Percentiles rank a stretch among this genome's conserved stretches.
phyloP scores from a whole-genome alignment of 805 yeast genomes.

The Cyberlindnera xylosilytica region DNA sequence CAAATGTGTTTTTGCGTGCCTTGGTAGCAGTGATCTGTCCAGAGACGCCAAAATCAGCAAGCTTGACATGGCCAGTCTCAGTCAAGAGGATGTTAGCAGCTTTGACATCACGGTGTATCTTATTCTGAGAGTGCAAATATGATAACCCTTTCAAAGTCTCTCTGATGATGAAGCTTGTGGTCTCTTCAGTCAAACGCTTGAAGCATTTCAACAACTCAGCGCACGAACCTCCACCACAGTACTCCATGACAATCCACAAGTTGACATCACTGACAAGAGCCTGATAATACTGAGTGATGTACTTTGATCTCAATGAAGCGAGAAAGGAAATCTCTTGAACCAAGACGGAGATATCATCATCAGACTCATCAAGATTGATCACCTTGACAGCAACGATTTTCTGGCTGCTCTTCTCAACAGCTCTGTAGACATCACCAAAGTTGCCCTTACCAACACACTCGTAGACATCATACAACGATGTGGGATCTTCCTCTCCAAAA shows the following conservation, averaged over 20 bases:
- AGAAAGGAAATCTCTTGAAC: slow-evolving; percentile 78
- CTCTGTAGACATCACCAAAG: slow-evolving; percentile 83
- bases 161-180: slow-evolving; percentile 57
- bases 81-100: slow-evolving; percentile 85
- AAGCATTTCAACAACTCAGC: slow-evolving; percentile 62
- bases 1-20: slow-evolving; percentile 68
- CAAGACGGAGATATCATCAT: slow-evolving; percentile 68
- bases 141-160: slow-evolving; percentile 68
- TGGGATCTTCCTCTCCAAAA: background rate
- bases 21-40: slow-evolving; percentile 71
- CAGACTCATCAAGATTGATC: slow-evolving; percentile 73
- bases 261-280: slow-evolving; percentile 62
- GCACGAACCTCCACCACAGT: slow-evolving; percentile 93
- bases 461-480: slow-evolving; percentile 32
- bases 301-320: slow-evolving; percentile 55
- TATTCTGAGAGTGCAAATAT: slow-evolving; percentile 71
- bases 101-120: slow-evolving; percentile 87
- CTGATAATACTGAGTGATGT: slow-evolving; percentile 63
- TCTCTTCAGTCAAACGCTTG: slow-evolving; percentile 54
- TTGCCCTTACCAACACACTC: slow-evolving; percentile 79
- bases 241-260: slow-evolving; percentile 93
- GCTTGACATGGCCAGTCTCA: slow-evolving; percentile 62
- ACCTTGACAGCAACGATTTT: slow-evolving; percentile 80
- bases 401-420: slow-evolving; percentile 33
- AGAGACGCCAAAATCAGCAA: slow-evolving; percentile 93